Base-by-base conservation (phyloP, 2,329 filamentous ascomycete genomes). In the Pezicula neosporulosa region DNA sequence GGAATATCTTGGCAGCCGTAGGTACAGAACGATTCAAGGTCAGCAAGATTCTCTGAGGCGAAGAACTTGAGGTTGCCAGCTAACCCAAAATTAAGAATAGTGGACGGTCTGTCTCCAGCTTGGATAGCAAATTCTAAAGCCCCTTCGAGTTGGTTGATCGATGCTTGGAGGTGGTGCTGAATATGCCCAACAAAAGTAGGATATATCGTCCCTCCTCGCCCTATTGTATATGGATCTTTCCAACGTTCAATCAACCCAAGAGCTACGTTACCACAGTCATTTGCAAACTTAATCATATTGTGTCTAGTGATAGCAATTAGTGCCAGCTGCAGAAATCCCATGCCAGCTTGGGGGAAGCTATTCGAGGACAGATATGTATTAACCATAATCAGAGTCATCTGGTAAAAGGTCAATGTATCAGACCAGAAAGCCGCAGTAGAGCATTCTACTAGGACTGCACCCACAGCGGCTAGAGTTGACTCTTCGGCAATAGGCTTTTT, bases 391-490 rank as follows among this genome's bases (percentile, higher is more conserved):
- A 92, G 70, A 1, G 82, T 76, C 24, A 86, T 76, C 58, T 89
- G 82, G 64, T 90, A 92, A 63, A 89, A 90, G n/a, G 83, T 76
- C 9, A 90, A 68, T 18, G 75, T 75, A 59, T 91, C 83, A 38
- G 78, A 84, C 89, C 89, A 91, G 74, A 85, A 90, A 3, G 85
- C 85, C 12, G 86, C 82, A 57, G 80, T 83, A 9, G 86, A 75
- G 10, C 87, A 80, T 68, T 92, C 86, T 1, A 84, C 78, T 15
- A 91, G 72, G 4, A 92, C 82, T 6, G 86, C 84, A 3, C 86
- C 88, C 2, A 89, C 72, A 0, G 83, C 85, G 30, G 79, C 74
- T 46, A 89, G 67, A 27, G 77, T 73, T 3, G 78, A 70, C 55
- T 86, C 79, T 12, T 72, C 72, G 1, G 70, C 65, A n/a, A 69